Conservation (phyloP, 2,329 filamentous ascomycete genomes). For the Colletotrichum melonis region DNA sequence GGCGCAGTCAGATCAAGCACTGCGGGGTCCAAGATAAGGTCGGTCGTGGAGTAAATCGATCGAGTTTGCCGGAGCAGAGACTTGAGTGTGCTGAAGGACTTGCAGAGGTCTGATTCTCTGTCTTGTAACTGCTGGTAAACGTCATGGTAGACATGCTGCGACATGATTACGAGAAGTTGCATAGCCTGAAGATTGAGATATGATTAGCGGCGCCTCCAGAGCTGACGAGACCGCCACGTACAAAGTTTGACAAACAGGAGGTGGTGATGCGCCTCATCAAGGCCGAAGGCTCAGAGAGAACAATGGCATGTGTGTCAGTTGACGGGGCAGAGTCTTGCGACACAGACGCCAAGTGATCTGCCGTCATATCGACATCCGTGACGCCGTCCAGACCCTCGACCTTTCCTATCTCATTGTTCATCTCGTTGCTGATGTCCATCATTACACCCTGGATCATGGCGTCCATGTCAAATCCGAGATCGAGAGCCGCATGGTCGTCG, state of each 20-base stretch:
- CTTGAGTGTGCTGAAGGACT: constrained; percentile 46
- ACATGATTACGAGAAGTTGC: constrained; percentile 51
- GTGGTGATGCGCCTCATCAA: constrained; percentile 51
- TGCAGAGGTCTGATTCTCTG: constrained; percentile 46
- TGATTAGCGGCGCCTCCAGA: constrained; percentile 30
- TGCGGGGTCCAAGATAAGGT: constrained; percentile 45
- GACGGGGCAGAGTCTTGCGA: constrained; percentile 36
- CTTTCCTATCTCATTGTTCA: constrained; percentile 22
- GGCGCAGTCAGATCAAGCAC: constrained; percentile 46
- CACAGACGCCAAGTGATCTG: constrained; percentile 26
- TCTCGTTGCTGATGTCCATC: constrained; percentile 40
- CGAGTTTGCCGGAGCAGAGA: constrained; percentile 47
- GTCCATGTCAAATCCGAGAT: constrained; percentile 40
- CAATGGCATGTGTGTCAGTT: constrained; percentile 42
- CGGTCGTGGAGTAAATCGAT: constrained; percentile 46
- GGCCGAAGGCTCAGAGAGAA: constrained; percentile 50
- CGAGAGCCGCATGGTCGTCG: constrained; percentile 42
- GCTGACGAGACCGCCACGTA: constrained; percentile 43
- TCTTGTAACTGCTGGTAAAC: constrained; percentile 47
- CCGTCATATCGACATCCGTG: constrained; percentile 41
- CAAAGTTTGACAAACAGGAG: constrained; percentile 54
- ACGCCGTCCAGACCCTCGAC: constrained; percentile 42
- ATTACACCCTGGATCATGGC: constrained; percentile 41
- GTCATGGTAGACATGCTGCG: constrained; percentile 51
- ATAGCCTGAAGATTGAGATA: constrained; percentile 44